Evolutionary conservation across 345 rosid genomes (phyloP).

Genomic region (Mangifera indica): DNA sequence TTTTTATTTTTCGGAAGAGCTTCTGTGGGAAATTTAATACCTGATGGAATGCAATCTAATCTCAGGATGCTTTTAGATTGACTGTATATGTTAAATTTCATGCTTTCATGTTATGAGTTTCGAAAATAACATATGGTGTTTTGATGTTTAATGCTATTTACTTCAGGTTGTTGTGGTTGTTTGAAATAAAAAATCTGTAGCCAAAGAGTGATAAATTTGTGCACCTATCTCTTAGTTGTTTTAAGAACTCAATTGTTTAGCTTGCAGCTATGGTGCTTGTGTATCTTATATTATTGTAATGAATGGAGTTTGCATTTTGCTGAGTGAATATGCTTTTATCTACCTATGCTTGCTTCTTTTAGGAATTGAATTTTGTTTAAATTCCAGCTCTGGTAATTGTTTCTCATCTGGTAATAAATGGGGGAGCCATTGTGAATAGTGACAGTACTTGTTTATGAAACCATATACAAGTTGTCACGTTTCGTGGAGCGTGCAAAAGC

Average conservation of each 20-base stretch:
- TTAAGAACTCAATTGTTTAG: neutral
- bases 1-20: too few species aligned
- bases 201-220: neutral
- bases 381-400: neutral
- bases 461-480: constrained; percentile 8
- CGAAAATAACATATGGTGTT: neutral
- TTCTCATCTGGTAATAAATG: neutral
- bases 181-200: constrained; percentile 1
- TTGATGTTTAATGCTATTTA: neutral
- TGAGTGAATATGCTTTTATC: neutral
- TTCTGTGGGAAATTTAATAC: too few species aligned
- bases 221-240: neutral
- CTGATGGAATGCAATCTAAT: neutral
- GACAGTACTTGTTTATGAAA: constrained; percentile 2
- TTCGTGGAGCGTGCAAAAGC: constrained; percentile 12
- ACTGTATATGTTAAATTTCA: neutral
- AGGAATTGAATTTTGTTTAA: neutral
- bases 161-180: neutral
- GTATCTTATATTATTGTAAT: neutral
- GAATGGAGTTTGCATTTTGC: neutral
- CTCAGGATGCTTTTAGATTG: too few species aligned
- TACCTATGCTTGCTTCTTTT: neutral
- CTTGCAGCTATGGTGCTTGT: neutral
- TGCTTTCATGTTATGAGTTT: neutral
- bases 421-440: neutral